Evolutionary conservation across 2,329 filamentous ascomycete genomes (phyloP), one percentile per base, ranked within the genome.

Genomic region (Claviceps sp.): DNA sequence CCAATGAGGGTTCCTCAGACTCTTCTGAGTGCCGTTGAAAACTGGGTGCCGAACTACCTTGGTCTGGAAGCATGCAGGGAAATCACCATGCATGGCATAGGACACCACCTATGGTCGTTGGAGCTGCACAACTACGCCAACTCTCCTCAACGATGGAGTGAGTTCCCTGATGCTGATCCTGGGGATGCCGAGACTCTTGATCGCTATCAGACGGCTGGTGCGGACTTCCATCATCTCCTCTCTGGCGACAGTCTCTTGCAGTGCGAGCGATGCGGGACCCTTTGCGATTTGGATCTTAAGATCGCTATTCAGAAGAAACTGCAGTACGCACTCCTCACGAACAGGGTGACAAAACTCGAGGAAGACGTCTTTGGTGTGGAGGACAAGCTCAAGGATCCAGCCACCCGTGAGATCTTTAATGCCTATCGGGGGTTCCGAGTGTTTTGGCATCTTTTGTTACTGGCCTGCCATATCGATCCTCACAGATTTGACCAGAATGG

Each of bases 271-370:
- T 51, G 50, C 26, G 45, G 45, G 13, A 47, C 45, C 3, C n/a
- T 13, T 16, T 44, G 45, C 29, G 52, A 57, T 8, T 13, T 60
- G 20, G 20, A 34, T 13, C 54, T 54, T 38, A 29, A 48, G 26
- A 29, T 51, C 20, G 42, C 45, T 29, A 29, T 29, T 11, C 26
- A 8, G 26, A 29, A 29, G 8, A 29, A 8, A 29, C 26, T 29
- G 26, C 26, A 29, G 26, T 29, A 29, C 8, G 11, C 29, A 37
- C 9, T 14, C 43, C 26, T 34, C 43, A 26, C 1, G 1, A 3
- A 11, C 29, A 11, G 1, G 11, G 8, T 23, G 1, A 9, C 20
- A 16, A 47, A 48, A 17, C n/a, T 51, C n/a, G 5, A 5, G 1
- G 4, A 37, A 45, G 4, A 38, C 3, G 26, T 37, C 38, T 51